These are phyloP conservation scores for Yamadazyma diddensiae DNA, from an alignment of 1,139 yeast species.

Conservation along the genomic window DNA sequence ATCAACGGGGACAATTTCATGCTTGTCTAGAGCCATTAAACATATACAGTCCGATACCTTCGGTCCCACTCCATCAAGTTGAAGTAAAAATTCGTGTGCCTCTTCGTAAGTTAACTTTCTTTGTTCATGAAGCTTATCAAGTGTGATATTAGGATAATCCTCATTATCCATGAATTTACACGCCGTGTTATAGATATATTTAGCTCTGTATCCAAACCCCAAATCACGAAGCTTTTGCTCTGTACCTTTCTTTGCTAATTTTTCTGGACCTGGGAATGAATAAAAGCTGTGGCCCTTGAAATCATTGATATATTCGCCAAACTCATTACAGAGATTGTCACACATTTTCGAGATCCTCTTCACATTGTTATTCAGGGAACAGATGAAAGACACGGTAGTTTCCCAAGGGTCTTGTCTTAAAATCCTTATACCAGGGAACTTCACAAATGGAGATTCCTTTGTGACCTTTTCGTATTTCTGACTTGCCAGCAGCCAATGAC, in stretches of 20 bases:
- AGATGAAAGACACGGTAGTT: constrained; percentile 81
- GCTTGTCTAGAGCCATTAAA: constrained; percentile 86
- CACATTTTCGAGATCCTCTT: constrained; percentile 94
- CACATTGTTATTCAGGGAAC: constrained; percentile 94
- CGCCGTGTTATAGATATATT: constrained; percentile 81
- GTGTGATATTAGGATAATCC: constrained; percentile 29
- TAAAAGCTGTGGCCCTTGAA: constrained; percentile 59
- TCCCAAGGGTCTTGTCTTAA: constrained; percentile 98
- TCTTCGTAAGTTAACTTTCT: constrained; percentile 48
- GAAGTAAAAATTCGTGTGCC: constrained; percentile 63
- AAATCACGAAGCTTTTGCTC: constrained; percentile 50
- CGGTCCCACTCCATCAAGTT: constrained; percentile 90
- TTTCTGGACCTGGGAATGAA: constrained; percentile 70
- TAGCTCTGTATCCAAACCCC: constrained; percentile 93
- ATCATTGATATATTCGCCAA: constrained; percentile 60
- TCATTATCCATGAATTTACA: constrained; percentile 36
- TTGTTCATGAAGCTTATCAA: constrained; percentile 31
- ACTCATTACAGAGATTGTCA: constrained; percentile 67
- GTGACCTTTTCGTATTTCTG: constrained; percentile 33
- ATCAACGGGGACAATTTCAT: constrained; percentile 89
- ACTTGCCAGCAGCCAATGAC: constrained; percentile 62
- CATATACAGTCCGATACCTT: constrained; percentile 94
- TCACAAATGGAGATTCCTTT: constrained; percentile 32
- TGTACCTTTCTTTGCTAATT: constrained; percentile 34
- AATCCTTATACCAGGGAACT: constrained; percentile 72